A percentile compares a stretch with the other conserved stretches of the same genome.
These are phyloP conservation scores for Xylaria sp. DNA, from an alignment of 2,329 filamentous ascomycete genomes.

Conservation along the genomic window DNA sequence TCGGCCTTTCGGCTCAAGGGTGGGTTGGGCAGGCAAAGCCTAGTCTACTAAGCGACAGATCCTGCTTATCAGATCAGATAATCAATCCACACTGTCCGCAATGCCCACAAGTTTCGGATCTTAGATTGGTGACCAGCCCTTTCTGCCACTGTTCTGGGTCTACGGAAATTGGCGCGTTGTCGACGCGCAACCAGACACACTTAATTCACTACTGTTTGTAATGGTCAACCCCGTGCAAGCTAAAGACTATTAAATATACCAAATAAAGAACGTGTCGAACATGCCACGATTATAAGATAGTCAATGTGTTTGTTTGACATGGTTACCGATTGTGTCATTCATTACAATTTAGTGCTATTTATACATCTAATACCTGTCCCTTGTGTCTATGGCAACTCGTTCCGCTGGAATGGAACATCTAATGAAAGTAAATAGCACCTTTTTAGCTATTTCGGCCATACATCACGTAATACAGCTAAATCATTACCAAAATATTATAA, in stretches of 20 bases:
- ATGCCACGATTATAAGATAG: constrained; percentile 13
- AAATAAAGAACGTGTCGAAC: background rate
- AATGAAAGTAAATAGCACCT: background rate
- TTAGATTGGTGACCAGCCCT: background rate
- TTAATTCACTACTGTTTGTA: background rate
- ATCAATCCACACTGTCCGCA: background rate
- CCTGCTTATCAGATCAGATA: constrained; percentile 6
- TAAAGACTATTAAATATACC: background rate
- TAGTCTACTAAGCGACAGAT: background rate
- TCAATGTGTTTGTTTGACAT: background rate
- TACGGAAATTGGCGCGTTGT: background rate
- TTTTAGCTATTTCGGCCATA: background rate
- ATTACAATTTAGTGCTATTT: constrained; percentile 5
- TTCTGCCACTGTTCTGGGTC: background rate
- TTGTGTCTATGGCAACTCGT: background rate
- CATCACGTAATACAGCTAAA: background rate
- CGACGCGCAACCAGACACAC: background rate
- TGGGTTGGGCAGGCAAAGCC: background rate
- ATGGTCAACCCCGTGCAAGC: background rate
- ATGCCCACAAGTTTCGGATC: too few relatives aligned
- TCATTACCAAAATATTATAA: constrained; percentile 9
- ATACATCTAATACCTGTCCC: background rate
- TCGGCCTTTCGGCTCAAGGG: constrained; percentile 16
- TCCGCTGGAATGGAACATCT: background rate
- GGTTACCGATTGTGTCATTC: background rate